These are phyloP conservation scores for Toxoplasma gondii DNA, from an alignment of 169 alveolate genomes.

Conservation along the genomic window DNA sequence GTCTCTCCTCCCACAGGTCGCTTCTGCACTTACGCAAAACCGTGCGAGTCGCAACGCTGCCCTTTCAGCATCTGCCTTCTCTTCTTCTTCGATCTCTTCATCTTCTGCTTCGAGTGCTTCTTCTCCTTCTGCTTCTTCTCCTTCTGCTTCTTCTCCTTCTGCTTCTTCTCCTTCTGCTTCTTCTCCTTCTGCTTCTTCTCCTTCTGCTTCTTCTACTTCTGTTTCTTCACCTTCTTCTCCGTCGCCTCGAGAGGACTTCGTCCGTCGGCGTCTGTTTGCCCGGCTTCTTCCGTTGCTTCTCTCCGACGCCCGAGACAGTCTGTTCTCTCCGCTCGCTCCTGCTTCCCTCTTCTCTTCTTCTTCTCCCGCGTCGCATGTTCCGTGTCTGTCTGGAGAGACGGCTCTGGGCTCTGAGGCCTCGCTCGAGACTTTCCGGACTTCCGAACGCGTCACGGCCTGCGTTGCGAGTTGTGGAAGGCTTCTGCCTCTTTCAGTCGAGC, in stretches of 20 bases:
- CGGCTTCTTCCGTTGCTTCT: background rate
- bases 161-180: background rate
- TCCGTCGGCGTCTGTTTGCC: background rate
- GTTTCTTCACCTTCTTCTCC: background rate
- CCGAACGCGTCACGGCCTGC: background rate
- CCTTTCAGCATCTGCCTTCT: background rate
- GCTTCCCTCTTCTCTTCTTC: too few relatives aligned
- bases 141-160: background rate
- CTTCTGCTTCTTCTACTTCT: background rate
- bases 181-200: background rate
- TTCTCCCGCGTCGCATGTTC: too few relatives aligned
- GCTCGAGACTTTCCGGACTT: background rate
- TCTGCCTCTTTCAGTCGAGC: background rate
- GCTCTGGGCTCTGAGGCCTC: background rate
- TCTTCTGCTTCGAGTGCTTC: background rate
- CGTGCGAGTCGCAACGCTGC: background rate
- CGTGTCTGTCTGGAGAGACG: background rate
- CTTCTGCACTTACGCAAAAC: background rate
- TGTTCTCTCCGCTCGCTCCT: background rate
- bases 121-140: background rate
- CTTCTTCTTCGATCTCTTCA: background rate
- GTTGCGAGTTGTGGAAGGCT: background rate
- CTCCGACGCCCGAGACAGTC: background rate
- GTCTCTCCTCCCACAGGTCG: background rate
- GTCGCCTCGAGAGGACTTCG: background rate